Conservation (phyloP, 495 filamentous ascomycete species). For the Penicillium longicatenatum region DNA sequence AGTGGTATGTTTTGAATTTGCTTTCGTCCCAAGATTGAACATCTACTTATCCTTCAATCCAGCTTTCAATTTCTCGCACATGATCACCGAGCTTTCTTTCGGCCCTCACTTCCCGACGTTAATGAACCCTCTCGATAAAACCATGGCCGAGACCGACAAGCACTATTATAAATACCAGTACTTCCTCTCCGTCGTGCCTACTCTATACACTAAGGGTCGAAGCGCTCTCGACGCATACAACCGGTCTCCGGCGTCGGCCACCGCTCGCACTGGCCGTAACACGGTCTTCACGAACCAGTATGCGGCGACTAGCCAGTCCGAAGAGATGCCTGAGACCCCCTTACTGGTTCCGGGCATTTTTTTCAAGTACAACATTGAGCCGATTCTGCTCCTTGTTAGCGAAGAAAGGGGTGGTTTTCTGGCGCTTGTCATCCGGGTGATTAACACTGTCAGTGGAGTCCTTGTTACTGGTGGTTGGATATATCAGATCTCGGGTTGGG, state of each 20-base stretch:
- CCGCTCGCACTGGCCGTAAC: conserved; percentile 35
- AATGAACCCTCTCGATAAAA: conserved; percentile 90
- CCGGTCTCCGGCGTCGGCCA: conserved; percentile 22
- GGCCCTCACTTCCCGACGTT: conserved; percentile 93
- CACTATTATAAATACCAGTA: conserved; percentile 99
- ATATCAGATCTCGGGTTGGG: conserved; percentile 62
- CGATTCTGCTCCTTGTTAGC: conserved; percentile 80
- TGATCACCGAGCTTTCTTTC: conserved; percentile 95
- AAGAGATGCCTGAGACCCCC: conserved; percentile 63
- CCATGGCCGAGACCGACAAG: conserved; percentile 68
- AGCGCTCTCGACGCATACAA: conserved; percentile 47
- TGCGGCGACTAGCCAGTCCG: conserved; percentile 85
- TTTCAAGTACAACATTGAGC: conserved; percentile 99
- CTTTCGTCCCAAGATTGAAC: neutral
- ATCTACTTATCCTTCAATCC: neutral
- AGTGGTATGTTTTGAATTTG: conserved; percentile 53
- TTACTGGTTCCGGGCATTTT: conserved; percentile 82
- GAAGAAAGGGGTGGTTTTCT: conserved; percentile 78
- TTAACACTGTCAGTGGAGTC: conserved; percentile 65
- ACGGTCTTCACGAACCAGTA: conserved; percentile 96
- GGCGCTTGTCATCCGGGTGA: conserved; percentile 71
- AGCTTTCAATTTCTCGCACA: conserved; percentile 99
- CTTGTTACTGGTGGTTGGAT: conserved; percentile 64
- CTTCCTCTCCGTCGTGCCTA: conserved; percentile 95
- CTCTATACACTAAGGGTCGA: conserved; percentile 75